phyloP scores from a whole-genome alignment of 2,329 filamentous ascomycete species.

The Penicillium sp. region DNA sequence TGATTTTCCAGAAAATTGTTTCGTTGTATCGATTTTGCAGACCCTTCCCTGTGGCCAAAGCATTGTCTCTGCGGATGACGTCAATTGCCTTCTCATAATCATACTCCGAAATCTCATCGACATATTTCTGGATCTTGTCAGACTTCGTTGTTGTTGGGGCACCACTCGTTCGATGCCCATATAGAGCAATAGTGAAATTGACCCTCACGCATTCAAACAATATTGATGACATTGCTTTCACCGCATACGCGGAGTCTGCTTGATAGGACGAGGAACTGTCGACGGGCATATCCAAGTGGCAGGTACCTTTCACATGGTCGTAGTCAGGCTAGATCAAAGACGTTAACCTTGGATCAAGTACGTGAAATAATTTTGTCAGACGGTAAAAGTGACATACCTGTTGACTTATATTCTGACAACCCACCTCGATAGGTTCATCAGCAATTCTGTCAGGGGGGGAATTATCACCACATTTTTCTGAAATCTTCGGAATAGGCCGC shows the following conservation, averaged over 20 bases:
- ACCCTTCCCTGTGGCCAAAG: not conserved
- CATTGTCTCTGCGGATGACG: constrained; percentile 4
- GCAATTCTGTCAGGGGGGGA: not conserved
- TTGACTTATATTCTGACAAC: not conserved
- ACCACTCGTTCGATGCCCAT: not conserved
- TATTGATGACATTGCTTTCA: not conserved
- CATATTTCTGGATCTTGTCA: constrained; percentile 3
- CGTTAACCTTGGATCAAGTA: not conserved
- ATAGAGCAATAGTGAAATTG: not conserved
- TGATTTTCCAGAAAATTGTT: constrained; percentile 13
- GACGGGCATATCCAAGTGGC: not conserved
- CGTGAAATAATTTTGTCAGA: not conserved
- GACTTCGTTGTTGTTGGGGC: not conserved
- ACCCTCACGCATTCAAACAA: not conserved
- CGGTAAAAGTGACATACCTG: not conserved
- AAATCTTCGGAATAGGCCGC: not conserved
- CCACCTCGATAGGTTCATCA: not conserved
- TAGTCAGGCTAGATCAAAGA: not conserved
- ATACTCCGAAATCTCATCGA: constrained; percentile 1
- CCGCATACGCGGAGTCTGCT: not conserved
- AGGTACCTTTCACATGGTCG: not conserved
- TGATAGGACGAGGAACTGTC: not conserved
- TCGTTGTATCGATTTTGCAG: constrained; percentile 9
- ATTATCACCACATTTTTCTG: not conserved
- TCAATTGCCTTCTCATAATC: constrained; percentile 4